A percentile compares a stretch with the other conserved stretches of the same genome.
Evolutionary conservation across 108 stramenopile species (phyloP).

Genomic region (Nannochloropsis granulata): DNA sequence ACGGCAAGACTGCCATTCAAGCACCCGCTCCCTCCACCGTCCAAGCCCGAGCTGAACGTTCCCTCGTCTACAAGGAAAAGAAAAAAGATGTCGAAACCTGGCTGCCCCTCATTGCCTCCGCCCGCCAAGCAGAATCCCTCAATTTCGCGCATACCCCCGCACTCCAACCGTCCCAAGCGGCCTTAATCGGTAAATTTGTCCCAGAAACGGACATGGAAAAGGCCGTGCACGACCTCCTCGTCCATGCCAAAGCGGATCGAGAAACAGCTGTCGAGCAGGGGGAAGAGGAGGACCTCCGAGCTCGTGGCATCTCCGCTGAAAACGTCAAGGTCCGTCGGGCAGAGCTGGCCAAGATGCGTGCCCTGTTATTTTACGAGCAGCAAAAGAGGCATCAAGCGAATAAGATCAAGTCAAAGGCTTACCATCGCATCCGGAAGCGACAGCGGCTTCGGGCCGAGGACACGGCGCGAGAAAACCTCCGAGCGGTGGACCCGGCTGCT

Average conservation of each 20-base stretch:
- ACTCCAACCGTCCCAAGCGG: background rate
- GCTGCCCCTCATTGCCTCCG: slow-evolving; percentile 59
- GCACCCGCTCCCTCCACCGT: slow-evolving; percentile 56
- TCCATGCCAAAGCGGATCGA: slow-evolving; percentile 56
- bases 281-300: background rate
- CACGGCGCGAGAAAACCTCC: slow-evolving; percentile 49
- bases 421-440: slow-evolving; percentile 60
- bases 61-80: slow-evolving; percentile 59
- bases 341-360: slow-evolving; percentile 81
- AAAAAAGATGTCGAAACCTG: slow-evolving; percentile 58
- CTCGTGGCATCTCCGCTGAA: background rate
- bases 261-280: background rate
- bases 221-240: slow-evolving; percentile 38
- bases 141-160: slow-evolving; percentile 49
- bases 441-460: slow-evolving; percentile 60
- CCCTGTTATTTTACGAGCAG: slow-evolving; percentile 96
- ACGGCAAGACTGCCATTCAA: slow-evolving; percentile 41
- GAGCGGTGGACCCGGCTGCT: slow-evolving; percentile 47
- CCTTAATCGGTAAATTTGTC: slow-evolving; percentile 43
- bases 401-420: slow-evolving; percentile 97
- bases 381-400: slow-evolving; percentile 93
- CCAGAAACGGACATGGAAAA: slow-evolving; percentile 37
- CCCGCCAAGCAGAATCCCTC: slow-evolving; percentile 75
- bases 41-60: slow-evolving; percentile 61
- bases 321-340: slow-evolving; percentile 38